These are phyloP conservation scores for Setaria viridis DNA, from an alignment of 202 grass and related monocot species.

Conservation along the genomic window DNA sequence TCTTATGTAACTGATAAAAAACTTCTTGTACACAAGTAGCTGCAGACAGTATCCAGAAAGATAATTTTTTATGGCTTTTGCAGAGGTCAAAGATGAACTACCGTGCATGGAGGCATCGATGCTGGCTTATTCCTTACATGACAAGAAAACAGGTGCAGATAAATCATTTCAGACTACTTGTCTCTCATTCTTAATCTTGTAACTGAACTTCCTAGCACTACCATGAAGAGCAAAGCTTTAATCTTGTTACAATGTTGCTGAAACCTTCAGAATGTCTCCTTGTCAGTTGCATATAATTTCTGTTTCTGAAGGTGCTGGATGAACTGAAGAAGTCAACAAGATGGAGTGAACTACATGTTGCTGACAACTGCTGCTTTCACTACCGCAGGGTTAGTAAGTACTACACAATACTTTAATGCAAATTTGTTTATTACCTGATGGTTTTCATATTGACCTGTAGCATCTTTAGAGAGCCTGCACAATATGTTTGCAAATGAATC, in stretches of 20 bases:
- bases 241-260: slow-evolving; percentile 8
- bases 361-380: slow-evolving; percentile 94
- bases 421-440: slow-evolving; percentile 13
- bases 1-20: neutral
- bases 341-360: slow-evolving; percentile 85
- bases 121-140: slow-evolving; percentile 89
- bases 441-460: slow-evolving; percentile 17
- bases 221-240: slow-evolving; percentile 2
- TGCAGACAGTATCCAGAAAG: neutral
- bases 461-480: slow-evolving; percentile 21
- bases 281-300: slow-evolving; percentile 25
- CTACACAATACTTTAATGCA: slow-evolving; percentile 20
- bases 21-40: neutral
- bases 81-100: slow-evolving; percentile 99
- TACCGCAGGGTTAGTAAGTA: slow-evolving; percentile 64
- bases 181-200: slow-evolving; percentile 2
- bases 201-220: neutral
- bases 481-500: slow-evolving; percentile 17
- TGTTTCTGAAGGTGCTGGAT: slow-evolving; percentile 64
- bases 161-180: neutral
- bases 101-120: slow-evolving; percentile 85
- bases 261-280: neutral
- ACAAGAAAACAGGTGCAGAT: slow-evolving; percentile 63
- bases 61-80: slow-evolving; percentile 44
- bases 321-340: slow-evolving; percentile 74